Conservation (phyloP, 2,329 filamentous ascomycete species). For the Diaporthe citriasiana region DNA sequence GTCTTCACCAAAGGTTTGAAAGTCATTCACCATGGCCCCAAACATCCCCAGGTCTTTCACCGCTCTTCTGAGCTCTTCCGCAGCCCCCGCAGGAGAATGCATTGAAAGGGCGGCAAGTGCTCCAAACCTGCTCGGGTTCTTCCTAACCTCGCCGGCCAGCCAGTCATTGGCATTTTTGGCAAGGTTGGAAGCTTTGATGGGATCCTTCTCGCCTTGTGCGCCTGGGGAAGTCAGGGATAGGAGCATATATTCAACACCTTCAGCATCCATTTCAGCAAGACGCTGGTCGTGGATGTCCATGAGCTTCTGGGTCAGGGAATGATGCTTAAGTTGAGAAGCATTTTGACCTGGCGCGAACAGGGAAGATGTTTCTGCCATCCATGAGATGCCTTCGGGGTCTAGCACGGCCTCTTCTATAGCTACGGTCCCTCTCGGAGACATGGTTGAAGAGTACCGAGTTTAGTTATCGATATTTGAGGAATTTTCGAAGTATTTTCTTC, state of each 20-base stretch:
- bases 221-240: slow-evolving; percentile 53
- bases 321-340: slow-evolving; percentile 39
- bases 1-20: slow-evolving; percentile 46
- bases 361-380: slow-evolving; percentile 48
- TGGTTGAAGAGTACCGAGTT: slow-evolving; percentile 34
- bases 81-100: slow-evolving; percentile 50
- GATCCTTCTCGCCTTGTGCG: slow-evolving; percentile 49
- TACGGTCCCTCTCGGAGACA: slow-evolving; percentile 47
- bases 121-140: slow-evolving; percentile 51
- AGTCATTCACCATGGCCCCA: slow-evolving; percentile 54
- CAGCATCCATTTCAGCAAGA: slow-evolving; percentile 51
- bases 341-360: slow-evolving; percentile 46
- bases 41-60: slow-evolving; percentile 52
- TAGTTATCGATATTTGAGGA: not conserved
- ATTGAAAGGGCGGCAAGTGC: slow-evolving; percentile 52
- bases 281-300: slow-evolving; percentile 50
- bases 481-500: not conserved
- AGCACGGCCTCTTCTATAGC: slow-evolving; percentile 55
- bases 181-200: slow-evolving; percentile 46
- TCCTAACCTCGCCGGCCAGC: slow-evolving; percentile 48
- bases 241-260: slow-evolving; percentile 55
- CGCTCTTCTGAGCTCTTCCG: slow-evolving; percentile 49
- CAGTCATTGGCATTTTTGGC: slow-evolving; percentile 52
- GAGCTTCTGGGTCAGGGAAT: slow-evolving; percentile 48
- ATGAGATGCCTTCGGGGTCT: slow-evolving; percentile 49